phyloP scores from a whole-genome alignment of 257 asterid species.

The Verbascum thapsus region DNA sequence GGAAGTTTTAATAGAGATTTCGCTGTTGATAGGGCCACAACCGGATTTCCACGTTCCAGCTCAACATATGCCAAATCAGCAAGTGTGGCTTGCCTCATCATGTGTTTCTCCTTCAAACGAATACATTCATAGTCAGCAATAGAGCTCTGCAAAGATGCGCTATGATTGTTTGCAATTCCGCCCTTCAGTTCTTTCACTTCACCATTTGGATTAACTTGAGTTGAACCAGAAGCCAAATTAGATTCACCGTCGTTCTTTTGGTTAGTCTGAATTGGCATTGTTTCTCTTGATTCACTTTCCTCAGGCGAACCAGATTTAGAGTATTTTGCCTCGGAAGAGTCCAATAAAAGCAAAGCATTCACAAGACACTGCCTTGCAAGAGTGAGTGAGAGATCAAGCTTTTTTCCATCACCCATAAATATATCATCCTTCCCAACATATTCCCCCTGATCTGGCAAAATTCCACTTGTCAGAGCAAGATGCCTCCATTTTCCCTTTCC shows the following conservation, averaged over 20 bases:
- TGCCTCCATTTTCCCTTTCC: constrained; percentile 97
- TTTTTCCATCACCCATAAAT: constrained; percentile 39
- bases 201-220: constrained; percentile 55
- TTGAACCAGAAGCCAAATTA: constrained; percentile 34
- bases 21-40: constrained; percentile 59
- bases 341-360: constrained; percentile 69
- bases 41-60: constrained; percentile 68
- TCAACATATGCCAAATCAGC: constrained; percentile 81
- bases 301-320: constrained; percentile 39
- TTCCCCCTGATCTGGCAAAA: constrained; percentile 33
- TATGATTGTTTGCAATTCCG: constrained; percentile 53
- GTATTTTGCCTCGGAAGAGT: constrained; percentile 45
- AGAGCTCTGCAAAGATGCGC: constrained; percentile 49
- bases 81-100: constrained; percentile 65
- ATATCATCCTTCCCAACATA: constrained; percentile 37
- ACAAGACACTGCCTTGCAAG: constrained; percentile 74
- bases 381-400: constrained; percentile 52
- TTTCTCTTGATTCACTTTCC: constrained; percentile 54
- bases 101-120: constrained; percentile 58
- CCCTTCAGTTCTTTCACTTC: constrained; percentile 73
- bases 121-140: constrained; percentile 52
- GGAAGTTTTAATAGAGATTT: constrained; percentile 59
- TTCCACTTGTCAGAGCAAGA: constrained; percentile 50
- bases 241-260: constrained; percentile 35
- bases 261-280: constrained; percentile 33